A percentile compares a stretch with the other conserved stretches of the same genome.
These are phyloP conservation scores for Metrosideros polymorpha DNA, from an alignment of 441 rosid genomes.

Conservation along the genomic window DNA sequence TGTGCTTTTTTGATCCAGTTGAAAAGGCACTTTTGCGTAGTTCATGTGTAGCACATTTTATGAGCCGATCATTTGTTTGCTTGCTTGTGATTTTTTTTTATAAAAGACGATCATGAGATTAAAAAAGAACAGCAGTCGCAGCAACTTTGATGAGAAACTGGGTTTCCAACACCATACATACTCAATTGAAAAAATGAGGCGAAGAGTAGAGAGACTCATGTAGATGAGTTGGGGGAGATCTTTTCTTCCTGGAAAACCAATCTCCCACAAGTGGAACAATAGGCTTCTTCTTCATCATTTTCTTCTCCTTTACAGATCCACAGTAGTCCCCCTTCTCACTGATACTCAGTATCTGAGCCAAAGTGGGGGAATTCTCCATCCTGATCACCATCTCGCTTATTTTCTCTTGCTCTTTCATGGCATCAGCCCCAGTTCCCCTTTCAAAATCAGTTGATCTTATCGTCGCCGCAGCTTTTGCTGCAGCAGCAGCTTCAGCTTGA, in stretches of 20 bases:
- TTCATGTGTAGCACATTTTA: neutral
- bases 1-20: neutral
- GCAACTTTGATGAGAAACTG: neutral
- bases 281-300: slow-evolving; percentile 56
- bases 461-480: slow-evolving; percentile 22
- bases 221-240: slow-evolving; percentile 6
- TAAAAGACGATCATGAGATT: neutral
- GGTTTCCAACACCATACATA: neutral
- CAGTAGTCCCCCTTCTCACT: slow-evolving; percentile 20
- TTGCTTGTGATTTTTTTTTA: neutral
- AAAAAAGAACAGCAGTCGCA: neutral
- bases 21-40: neutral
- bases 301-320: slow-evolving; percentile 20
- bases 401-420: slow-evolving; percentile 23
- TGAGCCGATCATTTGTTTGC: neutral
- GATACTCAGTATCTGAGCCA: slow-evolving; percentile 55
- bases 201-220: slow-evolving; percentile 34
- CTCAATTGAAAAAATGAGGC: slow-evolving; percentile 18
- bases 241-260: slow-evolving; percentile 49
- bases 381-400: slow-evolving; percentile 18
- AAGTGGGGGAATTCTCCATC: slow-evolving; percentile 31
- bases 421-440: neutral
- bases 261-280: slow-evolving; percentile 72
- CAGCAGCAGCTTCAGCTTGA: slow-evolving; percentile 54
- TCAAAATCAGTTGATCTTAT: neutral